Conservation (phyloP, 352 stramenopile genomes). For the Phytophthora citrophthora region DNA sequence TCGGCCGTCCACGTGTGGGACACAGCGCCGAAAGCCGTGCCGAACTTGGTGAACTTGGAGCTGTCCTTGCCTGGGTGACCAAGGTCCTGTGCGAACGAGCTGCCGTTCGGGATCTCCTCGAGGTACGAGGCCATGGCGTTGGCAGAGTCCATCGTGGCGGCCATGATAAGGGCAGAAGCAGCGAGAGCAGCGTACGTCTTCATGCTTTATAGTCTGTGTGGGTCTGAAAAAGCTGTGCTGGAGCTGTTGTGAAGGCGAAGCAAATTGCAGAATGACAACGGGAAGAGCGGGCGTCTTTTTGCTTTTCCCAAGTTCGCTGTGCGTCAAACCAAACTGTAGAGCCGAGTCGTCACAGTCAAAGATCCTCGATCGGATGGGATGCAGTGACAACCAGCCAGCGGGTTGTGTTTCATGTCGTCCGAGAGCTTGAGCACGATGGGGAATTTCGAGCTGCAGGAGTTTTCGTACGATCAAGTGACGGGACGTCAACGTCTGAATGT, state of each 20-base stretch:
- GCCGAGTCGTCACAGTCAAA: constrained; percentile 19
- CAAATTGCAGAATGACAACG: constrained; percentile 36
- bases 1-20: constrained; percentile 30
- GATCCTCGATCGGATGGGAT: constrained; percentile 23
- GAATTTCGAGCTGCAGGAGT: constrained; percentile 10
- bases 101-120: constrained; percentile 50
- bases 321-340: constrained; percentile 11
- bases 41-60: constrained; percentile 46
- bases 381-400: constrained; percentile 18
- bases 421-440: constrained; percentile 18
- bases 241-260: constrained; percentile 16
- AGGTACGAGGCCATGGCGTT: constrained; percentile 36
- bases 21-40: constrained; percentile 34
- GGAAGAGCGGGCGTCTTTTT: constrained; percentile 2
- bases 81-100: constrained; percentile 41
- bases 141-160: constrained; percentile 22
- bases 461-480: constrained; percentile 10
- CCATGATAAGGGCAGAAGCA: constrained; percentile 28
- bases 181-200: constrained; percentile 30
- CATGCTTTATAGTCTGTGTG: constrained; percentile 11
- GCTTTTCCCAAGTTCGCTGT: neutral
- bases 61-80: constrained; percentile 40
- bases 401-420: constrained; percentile 4
- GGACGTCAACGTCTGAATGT: constrained; percentile 11
- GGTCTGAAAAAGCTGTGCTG: constrained; percentile 8